phyloP scores from a whole-genome alignment of 306 rosid species.

The Cucurbita pepo region DNA sequence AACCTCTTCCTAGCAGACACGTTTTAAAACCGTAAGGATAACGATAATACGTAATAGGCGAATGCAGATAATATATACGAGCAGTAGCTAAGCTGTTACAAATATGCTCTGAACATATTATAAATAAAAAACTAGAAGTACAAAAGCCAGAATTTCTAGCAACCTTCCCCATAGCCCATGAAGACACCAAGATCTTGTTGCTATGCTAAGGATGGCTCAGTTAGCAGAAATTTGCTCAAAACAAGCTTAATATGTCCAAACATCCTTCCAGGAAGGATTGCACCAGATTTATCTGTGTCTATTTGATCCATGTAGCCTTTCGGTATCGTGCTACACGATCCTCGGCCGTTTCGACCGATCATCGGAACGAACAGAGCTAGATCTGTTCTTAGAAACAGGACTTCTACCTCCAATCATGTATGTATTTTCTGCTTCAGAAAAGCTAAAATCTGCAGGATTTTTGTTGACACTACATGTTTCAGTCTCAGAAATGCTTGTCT shows the following conservation, averaged over 20 bases:
- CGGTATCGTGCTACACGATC: conserved; percentile 29
- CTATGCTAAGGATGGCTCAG: not conserved
- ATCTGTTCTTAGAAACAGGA: conserved; percentile 20
- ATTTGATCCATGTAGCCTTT: conserved; percentile 17
- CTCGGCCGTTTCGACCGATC: conserved; percentile 39
- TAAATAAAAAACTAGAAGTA: no score
- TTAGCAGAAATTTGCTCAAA: not conserved
- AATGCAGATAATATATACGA: no score
- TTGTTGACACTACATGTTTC: conserved; percentile 41
- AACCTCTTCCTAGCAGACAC: no score
- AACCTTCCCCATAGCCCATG: not conserved
- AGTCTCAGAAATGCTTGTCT: conserved; percentile 20
- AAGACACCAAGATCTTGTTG: not conserved
- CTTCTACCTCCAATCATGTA: conserved; percentile 69
- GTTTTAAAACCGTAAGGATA: no score
- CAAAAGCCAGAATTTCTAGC: not conserved
- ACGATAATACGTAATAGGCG: no score
- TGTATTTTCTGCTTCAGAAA: conserved; percentile 41
- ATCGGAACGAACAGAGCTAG: conserved; percentile 9
- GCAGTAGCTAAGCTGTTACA: no score
- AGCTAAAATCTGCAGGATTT: conserved; percentile 88
- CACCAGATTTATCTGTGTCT: conserved; percentile 16
- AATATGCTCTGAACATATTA: no score
- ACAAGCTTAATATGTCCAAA: not conserved
- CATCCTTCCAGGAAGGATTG: conserved; percentile 9